Evolutionary conservation across 2,329 filamentous ascomycete genomes (phyloP).

Genomic region (Trichothecium roseum): DNA sequence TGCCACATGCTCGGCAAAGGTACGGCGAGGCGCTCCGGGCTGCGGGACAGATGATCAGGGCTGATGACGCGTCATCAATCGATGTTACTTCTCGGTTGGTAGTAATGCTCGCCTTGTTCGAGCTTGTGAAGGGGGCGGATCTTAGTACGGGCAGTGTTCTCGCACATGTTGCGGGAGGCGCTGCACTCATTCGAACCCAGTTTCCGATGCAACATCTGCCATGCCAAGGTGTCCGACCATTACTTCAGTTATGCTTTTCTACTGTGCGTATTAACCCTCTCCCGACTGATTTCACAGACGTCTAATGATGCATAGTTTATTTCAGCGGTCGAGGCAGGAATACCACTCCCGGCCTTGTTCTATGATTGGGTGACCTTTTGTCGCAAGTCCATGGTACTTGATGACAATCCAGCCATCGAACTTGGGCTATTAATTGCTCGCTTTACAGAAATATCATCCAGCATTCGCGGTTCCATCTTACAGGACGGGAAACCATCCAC

Average conservation of each 20-base stretch:
- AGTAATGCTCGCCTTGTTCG: conserved; percentile 49
- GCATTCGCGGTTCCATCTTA: conserved; percentile 21
- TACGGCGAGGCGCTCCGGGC: conserved; percentile 43
- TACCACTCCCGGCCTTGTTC: conserved; percentile 27
- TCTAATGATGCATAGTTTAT: conserved; percentile 25
- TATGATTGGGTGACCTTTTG: conserved; percentile 32
- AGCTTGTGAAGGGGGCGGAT: conserved; percentile 35
- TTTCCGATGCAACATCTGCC: conserved; percentile 25
- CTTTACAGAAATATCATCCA: conserved; percentile 27
- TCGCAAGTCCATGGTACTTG: conserved; percentile 19
- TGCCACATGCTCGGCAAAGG: conserved; percentile 35
- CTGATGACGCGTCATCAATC: conserved; percentile 20
- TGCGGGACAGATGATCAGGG: conserved; percentile 29
- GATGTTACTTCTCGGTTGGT: conserved; percentile 40
- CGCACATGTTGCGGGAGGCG: conserved; percentile 48
- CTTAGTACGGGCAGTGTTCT: conserved; percentile 37
- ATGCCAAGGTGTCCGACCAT: conserved; percentile 36
- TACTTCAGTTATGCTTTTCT: conserved; percentile 46
- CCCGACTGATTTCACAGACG: background rate
- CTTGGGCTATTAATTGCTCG: conserved; percentile 28
- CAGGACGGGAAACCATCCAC: conserved; percentile 25
- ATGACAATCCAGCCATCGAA: conserved; percentile 28
- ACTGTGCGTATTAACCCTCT: conserved; percentile 29
- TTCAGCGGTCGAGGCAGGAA: conserved; percentile 28
- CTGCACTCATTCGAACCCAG: conserved; percentile 42